These are phyloP conservation scores for Thalassiosira profunda DNA, from an alignment of 108 stramenopile species.

Conservation along the genomic window DNA sequence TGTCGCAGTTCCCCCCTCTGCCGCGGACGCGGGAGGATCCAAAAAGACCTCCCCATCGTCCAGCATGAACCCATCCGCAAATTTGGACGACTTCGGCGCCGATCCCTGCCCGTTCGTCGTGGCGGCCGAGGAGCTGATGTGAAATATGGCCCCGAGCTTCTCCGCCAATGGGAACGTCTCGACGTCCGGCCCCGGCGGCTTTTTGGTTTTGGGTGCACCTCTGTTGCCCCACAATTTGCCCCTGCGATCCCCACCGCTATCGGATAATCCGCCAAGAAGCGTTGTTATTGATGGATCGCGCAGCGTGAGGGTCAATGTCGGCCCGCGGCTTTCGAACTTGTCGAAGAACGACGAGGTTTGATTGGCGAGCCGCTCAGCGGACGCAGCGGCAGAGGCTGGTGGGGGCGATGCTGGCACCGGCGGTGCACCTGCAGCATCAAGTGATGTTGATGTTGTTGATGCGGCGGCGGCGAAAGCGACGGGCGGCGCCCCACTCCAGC, in stretches of 20 bases:
- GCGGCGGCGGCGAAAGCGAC: too few species aligned
- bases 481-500: too few species aligned
- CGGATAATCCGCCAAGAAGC: not conserved
- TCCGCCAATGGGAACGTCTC: constrained; percentile 23
- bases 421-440: too few species aligned
- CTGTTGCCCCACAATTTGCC: not conserved
- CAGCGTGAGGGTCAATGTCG: constrained; percentile 40
- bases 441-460: too few species aligned
- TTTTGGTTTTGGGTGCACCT: not conserved
- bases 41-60: constrained; percentile 36
- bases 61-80: constrained; percentile 30
- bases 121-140: constrained; percentile 10
- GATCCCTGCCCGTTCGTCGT: not conserved
- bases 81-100: constrained; percentile 7
- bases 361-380: too few species aligned
- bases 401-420: too few species aligned
- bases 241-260: not conserved
- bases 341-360: constrained; percentile 12
- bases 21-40: constrained; percentile 7
- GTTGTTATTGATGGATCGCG: constrained; percentile 29
- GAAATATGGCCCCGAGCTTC: constrained; percentile 37
- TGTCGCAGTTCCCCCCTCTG: not conserved
- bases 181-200: too few species aligned
- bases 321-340: constrained; percentile 37
- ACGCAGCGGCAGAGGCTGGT: too few species aligned